phyloP scores from a whole-genome alignment of 1,139 yeast genomes.

The Saccharomyces hybrid region DNA sequence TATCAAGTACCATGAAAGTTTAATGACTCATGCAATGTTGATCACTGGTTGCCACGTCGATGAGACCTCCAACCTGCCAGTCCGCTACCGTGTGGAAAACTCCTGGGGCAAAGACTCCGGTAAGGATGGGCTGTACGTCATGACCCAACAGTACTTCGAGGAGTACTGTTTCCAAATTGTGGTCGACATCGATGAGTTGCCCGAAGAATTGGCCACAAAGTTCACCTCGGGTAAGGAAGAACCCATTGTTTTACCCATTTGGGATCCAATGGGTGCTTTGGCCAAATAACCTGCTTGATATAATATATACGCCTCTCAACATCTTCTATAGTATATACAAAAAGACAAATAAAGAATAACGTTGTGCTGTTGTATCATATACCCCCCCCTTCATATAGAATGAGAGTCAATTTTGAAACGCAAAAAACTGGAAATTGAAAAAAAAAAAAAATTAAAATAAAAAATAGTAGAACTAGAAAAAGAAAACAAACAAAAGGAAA shows the following conservation, averaged over 20 bases:
- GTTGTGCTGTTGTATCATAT: background rate
- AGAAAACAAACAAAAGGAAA: background rate
- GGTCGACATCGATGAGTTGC: constrained; percentile 49
- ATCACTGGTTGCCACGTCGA: constrained; percentile 66
- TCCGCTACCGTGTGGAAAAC: constrained; percentile 77
- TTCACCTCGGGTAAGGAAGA: constrained; percentile 29
- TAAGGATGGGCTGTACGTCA: constrained; percentile 62
- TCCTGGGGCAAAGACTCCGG: constrained; percentile 81
- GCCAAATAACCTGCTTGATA: constrained; percentile 35
- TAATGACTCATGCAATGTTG: constrained; percentile 86
- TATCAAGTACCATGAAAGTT: constrained; percentile 46
- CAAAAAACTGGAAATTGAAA: background rate
- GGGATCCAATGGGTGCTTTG: constrained; percentile 84
- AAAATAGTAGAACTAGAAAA: background rate
- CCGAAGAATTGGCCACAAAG: constrained; percentile 41
- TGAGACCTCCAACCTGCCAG: constrained; percentile 42
- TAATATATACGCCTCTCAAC: background rate
- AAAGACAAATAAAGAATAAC: background rate
- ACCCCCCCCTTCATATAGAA: background rate
- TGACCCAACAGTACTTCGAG: constrained; percentile 78
- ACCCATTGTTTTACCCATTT: constrained; percentile 57
- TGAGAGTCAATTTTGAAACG: background rate
- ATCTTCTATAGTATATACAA: background rate
- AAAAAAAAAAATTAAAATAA: background rate
- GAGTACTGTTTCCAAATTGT: constrained; percentile 82